A percentile compares a stretch with the other conserved stretches of the same genome.
These are phyloP conservation scores for Candida multigemmis DNA, from an alignment of 805 yeast species.

Conservation along the genomic window DNA sequence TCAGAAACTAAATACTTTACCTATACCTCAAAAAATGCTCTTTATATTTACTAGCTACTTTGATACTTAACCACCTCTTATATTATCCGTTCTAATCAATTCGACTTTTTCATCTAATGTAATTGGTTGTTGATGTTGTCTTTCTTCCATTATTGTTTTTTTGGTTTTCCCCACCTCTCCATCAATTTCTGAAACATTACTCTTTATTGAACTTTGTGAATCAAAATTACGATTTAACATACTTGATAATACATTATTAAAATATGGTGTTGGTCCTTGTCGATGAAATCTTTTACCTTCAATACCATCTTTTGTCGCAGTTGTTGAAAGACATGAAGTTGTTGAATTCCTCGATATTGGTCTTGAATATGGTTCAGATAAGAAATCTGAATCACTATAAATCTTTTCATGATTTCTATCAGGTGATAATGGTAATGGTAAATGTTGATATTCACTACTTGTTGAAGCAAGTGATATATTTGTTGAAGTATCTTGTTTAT, in stretches of 20 bases:
- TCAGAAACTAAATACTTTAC: too few relatives aligned
- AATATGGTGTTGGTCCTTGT: constrained; percentile 26
- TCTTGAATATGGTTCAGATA: constrained; percentile 29
- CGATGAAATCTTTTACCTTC: constrained; percentile 54
- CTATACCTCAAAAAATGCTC: too few relatives aligned
- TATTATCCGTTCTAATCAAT: too few relatives aligned
- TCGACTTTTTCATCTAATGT: too few relatives aligned
- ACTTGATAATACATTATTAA: constrained; percentile 18
- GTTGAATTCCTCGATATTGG: constrained; percentile 54
- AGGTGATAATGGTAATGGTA: constrained; percentile 1
- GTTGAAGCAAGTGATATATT: constrained; percentile 17
- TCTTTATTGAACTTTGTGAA: background rate
- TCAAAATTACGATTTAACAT: constrained; percentile 18
- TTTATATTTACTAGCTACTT: too few relatives aligned
- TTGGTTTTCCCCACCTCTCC: too few relatives aligned
- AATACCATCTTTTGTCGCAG: constrained; percentile 67
- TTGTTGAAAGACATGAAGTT: constrained; percentile 61
- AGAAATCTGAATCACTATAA: constrained; percentile 1
- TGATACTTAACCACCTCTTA: too few relatives aligned
- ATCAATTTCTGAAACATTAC: background rate
- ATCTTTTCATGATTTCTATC: background rate
- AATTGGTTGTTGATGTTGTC: too few relatives aligned
- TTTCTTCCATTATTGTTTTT: too few relatives aligned
- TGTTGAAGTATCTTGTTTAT: constrained; percentile 6
- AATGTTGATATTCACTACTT: constrained; percentile 17